Conservation (phyloP, 2,329 filamentous ascomycete genomes). For the Hymenoscyphus scutula region DNA sequence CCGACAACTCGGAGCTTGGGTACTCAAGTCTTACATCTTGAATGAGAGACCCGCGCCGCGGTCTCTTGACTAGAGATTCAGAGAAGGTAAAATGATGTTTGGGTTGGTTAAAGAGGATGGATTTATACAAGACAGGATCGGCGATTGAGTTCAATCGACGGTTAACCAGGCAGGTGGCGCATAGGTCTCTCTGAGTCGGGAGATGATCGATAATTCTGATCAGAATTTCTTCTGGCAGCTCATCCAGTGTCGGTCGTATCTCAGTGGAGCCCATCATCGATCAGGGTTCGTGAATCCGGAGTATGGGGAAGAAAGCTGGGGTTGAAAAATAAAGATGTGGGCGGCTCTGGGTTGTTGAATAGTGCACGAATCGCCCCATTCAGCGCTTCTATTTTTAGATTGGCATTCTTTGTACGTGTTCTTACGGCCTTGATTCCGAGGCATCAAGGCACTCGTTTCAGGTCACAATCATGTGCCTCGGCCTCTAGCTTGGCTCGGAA, state of each 20-base stretch:
- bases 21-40: conserved; percentile 46
- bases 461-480: neutral
- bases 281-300: neutral
- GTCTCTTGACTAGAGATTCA: conserved; percentile 46
- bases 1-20: conserved; percentile 43
- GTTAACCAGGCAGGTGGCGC: conserved; percentile 45
- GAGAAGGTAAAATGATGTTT: conserved; percentile 49
- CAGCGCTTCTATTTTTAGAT: conserved; percentile 1
- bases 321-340: neutral
- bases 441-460: neutral
- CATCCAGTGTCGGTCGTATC: conserved; percentile 5
- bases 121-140: conserved; percentile 48
- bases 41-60: conserved; percentile 48
- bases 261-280: conserved; percentile 8
- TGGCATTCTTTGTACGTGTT: neutral
- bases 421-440: neutral
- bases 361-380: neutral
- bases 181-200: conserved; percentile 42
- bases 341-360: neutral
- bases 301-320: neutral
- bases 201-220: conserved; percentile 42
- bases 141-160: conserved; percentile 44
- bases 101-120: conserved; percentile 46
- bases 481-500: too few species aligned
- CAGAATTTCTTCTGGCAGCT: conserved; percentile 42